Evolutionary conservation across 331 rosid species (phyloP), one percentile per base, ranked within the genome.

Genomic region (Dryas integrifolia): DNA sequence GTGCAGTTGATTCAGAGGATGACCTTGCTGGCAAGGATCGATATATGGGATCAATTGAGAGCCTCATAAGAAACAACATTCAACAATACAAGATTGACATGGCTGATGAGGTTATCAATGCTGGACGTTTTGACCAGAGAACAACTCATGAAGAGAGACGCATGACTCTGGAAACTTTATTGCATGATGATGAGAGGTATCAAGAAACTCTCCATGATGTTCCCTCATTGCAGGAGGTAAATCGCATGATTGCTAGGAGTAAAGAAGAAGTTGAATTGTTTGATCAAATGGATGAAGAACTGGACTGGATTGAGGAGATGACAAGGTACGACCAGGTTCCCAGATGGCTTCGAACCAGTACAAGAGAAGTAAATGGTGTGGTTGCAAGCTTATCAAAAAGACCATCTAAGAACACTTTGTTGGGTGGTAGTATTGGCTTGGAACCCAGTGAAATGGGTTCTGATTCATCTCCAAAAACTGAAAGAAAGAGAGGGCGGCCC

Each of bases 71-170:
- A 85, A 95, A 82, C 69, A 95, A 95, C 77, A 95, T 95, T 82
- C 99, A 95, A 71, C 99, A 95, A 46, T 95, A 95, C 77, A 95
- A 95, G 86, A 95, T 95, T 73, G 99, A 95, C 73, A 95, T 95
- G 99, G 99, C 99, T 58, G 99, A 95, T 77, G 99, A 95, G 88
- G 99, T 95, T 52, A 95, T 95, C 75, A 95, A 95, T 87, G 99
- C 99, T 65, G 99, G 99, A 79, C 99, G 99, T 58, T 95, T 95
- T 82, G 99, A 95, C 84, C 99, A 95, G 78, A 87, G 99, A 82
- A 95, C 99, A 65, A 92, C 99, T 10, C 99, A 95, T 75, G 99
- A 95, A 82, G 99, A 95, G 82, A 88, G 99, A 51, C 96, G 99
- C 69, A 59, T 95, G 88, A 95, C 99, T 52, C 64, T 95, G 62